Base-by-base conservation (phyloP, 2,329 filamentous ascomycete species). In the Aspergillus novoparasiticus region DNA sequence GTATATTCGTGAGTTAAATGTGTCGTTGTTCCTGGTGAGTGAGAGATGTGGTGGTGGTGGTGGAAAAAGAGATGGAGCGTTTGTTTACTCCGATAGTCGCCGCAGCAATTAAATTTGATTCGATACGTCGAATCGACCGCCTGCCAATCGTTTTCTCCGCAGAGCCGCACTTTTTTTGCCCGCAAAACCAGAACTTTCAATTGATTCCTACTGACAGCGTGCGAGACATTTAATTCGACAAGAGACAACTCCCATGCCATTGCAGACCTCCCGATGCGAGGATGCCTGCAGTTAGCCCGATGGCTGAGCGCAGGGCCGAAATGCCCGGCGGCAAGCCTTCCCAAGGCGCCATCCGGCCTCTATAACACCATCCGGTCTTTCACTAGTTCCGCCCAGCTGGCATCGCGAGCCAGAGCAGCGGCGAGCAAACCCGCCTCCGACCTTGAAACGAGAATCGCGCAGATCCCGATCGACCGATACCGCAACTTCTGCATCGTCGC, bases 401-500 rank as follows among this genome's bases (percentile, higher is more conserved):
- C 64, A 21, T 60, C 70, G 68, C 67, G 65, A 58, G 55, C 71
- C 32, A 69, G 68, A 23, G 62, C 70, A 11, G 54, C 65, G 5
- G 57, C 70, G 2, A 71, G 65, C 11, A 73, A 74, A 58, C 66
- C 70, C 0, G 68, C 75, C 6, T 74, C 83, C n/a, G 83, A 85
- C 28, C 81, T 90, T 26, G 88, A 90, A 75, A 80, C 82, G 62
- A 83, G 88, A 55, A 84, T 85, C 41, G 75, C 79, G 5, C 78
- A 77, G 4, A 84, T 85, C 58, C 83, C 83, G 9, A 79, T 85
- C 59, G 82, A 84, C 43, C 78, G 82, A 43, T 85, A 86, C 73
- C 90, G 95, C 66, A 99, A 99, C 79, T 99, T 99, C 78, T 99
- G 95, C 80, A 98, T 99, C 73, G 94, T 99, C 58, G 95, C 95